Base-by-base conservation (phyloP, 371 early-diverging fungal species). In the Mucor mucedo region DNA sequence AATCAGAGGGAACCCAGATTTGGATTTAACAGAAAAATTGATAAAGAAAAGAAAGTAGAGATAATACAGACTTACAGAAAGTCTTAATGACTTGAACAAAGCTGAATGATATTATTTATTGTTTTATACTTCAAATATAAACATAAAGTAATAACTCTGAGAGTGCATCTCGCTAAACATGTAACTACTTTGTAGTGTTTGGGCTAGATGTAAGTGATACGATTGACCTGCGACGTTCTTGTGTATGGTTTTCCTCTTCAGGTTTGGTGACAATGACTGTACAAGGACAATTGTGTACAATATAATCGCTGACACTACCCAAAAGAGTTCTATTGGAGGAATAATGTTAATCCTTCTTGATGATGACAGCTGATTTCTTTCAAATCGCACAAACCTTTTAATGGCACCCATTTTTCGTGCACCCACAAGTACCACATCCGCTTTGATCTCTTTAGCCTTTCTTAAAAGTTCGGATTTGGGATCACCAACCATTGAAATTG, bases 401-500 rank as follows among this genome's bases (percentile, higher is more conserved):
- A 85, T 66, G 0, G 75, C 65, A 0, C 86, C 87, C 68, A 85
- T 65, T 32, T 85, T 84, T 42, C 87, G 76, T 13, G 84, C 82
- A 7, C 89, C 87, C 70, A 88, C 73, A 55, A 88, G 68, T 0
- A 88, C 70, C 3, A 78, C 75, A 69, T 86, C 86, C 3, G 87
- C 80, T 48, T 82, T 76, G 16, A 82, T 65, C 55, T 86, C 87
- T 21, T 57, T 61, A 4, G 73, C 77, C 45, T 87, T 86, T 40
- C 80, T 73, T 29, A 86, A 71, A 56, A 88, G 69, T 50, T 86
- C 89, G 5, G 69, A 67, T 38, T 81, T 78, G 7, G 86, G 78
- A 53, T 87, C 86, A 10, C 87, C 87, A 42, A 80, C 75, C 80
- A 85, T 84, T 0, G 84, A 83, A 42, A 86, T 82, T 11, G 86